Evolutionary conservation across 2,329 filamentous ascomycete genomes (phyloP).

Genomic region (Berkeleyomyces basicola): DNA sequence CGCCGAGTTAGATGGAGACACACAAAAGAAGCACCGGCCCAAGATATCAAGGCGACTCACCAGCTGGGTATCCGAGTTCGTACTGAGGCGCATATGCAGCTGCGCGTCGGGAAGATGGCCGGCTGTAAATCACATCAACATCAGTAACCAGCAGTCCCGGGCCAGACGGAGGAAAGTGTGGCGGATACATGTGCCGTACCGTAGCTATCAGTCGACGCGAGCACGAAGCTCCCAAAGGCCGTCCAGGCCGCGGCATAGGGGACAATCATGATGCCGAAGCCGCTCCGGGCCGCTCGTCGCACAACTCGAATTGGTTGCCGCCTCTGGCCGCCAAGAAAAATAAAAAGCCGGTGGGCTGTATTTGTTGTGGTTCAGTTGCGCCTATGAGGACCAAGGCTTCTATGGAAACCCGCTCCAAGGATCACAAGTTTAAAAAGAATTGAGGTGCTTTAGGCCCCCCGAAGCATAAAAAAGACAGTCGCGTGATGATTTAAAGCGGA

Average conservation of each 20-base stretch:
- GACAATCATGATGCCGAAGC: neutral
- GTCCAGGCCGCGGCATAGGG: neutral
- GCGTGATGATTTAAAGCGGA: neutral
- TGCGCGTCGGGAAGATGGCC: constrained; percentile 10
- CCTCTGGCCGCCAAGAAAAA: neutral
- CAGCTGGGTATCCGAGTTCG: constrained; percentile 8
- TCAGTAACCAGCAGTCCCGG: neutral
- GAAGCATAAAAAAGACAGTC: neutral
- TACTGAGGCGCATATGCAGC: constrained; percentile 12
- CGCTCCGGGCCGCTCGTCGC: neutral
- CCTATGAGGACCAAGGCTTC: neutral
- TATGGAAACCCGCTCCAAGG: neutral
- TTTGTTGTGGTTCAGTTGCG: constrained; percentile 1
- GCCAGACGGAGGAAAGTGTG: neutral
- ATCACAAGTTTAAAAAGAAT: neutral
- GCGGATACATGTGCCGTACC: neutral
- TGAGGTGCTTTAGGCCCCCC: neutral
- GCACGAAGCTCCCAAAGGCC: neutral
- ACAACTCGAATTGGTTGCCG: neutral
- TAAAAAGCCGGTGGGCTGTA: neutral
- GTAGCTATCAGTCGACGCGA: neutral
- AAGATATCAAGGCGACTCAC: constrained; percentile 7
- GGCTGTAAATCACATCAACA: neutral
- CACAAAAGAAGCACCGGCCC: neutral
- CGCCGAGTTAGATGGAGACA: neutral